Base-by-base conservation (phyloP, 768 basidiomycete species). In the Pleurotus cornucopiae region DNA sequence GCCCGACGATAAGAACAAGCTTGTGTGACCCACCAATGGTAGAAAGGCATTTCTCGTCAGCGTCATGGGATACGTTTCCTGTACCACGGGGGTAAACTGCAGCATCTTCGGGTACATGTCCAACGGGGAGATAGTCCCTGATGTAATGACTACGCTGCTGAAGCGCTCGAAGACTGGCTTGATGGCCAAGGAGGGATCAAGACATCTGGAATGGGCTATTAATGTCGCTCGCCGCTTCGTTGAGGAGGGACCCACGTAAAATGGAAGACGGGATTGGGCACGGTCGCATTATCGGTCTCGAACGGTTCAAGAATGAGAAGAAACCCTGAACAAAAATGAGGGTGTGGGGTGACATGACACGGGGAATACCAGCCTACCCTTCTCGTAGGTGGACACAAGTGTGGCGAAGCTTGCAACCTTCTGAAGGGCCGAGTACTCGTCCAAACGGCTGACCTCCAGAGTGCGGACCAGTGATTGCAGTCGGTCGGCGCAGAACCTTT, bases 81-180 rank as follows among this genome's bases (percentile, higher is more conserved):
- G 91, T 5, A 98, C 91, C 16, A 96, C 94, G 2, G 97, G 95
- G 14, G 91, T 92, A 71, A 99, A 99, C 62, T 94, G 93, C 26
- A 99, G 79, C 91, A 99, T 99, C 73, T 98, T 99, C 11, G 97
- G 97, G 70, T 99, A 99, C 97, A 99, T 99, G 72, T 99, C 97
- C 57, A 99, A 72, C 2, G 97, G 97, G 1, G 95, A 98, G 63
- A 99, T 94, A 9, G 97, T 99, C 63, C 97, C 97, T 3, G 94
- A 98, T 0, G 97, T 99, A 68, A 99, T 99, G 60, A 99, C 94
- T 18, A 99, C 97, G 59, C 90, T 93, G 68, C 92, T 95, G 68
- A 98, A 99, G 26, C 94, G 89, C 66, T 99, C 97, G 67, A 99
- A 98, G 14, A 99, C 91, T 0, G 97, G 97, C 63, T 93, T 91